Conservation (phyloP, 192 early-diverging fungal genomes). For the Umbelopsis sp. region DNA sequence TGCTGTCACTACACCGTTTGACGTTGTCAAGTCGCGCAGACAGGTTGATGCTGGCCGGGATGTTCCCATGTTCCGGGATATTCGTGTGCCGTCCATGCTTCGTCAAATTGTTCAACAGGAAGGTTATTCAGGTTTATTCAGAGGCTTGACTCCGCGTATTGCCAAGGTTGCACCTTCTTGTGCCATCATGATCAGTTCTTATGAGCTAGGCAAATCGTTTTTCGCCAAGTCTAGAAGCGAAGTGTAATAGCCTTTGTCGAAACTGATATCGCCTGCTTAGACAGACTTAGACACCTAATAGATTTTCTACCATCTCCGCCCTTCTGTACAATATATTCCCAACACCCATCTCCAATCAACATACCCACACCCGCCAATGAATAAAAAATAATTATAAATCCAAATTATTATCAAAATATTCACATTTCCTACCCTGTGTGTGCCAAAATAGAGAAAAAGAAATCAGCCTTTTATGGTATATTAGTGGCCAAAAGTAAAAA, state of each 20-base stretch:
- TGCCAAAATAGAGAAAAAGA: too few species aligned
- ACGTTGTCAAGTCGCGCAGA: conserved; percentile 91
- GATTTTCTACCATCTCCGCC: too few species aligned
- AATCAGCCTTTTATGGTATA: too few species aligned
- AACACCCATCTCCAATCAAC: too few species aligned
- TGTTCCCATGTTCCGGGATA: conserved; percentile 23
- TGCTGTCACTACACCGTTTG: conserved; percentile 92
- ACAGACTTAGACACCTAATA: too few species aligned
- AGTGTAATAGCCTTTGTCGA: neutral
- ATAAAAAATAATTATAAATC: too few species aligned
- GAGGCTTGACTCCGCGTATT: conserved; percentile 68
- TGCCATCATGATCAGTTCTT: conserved; percentile 93
- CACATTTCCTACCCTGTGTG: too few species aligned
- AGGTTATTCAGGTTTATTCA: conserved; percentile 58
- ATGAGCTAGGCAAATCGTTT: conserved; percentile 71
- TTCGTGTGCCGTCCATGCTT: conserved; percentile 39
- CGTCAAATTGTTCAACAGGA: conserved; percentile 50
- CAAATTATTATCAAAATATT: too few species aligned
- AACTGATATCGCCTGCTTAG: too few species aligned
- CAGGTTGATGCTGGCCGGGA: conserved; percentile 62
- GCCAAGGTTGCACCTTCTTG: conserved; percentile 92
- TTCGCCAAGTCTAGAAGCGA: conserved; percentile 31
- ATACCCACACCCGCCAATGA: too few species aligned
- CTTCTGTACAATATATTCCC: too few species aligned
- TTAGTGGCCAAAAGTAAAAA: too few species aligned